Conservation (phyloP, 2,329 filamentous ascomycete species). For the Colletotrichum gigasporum region DNA sequence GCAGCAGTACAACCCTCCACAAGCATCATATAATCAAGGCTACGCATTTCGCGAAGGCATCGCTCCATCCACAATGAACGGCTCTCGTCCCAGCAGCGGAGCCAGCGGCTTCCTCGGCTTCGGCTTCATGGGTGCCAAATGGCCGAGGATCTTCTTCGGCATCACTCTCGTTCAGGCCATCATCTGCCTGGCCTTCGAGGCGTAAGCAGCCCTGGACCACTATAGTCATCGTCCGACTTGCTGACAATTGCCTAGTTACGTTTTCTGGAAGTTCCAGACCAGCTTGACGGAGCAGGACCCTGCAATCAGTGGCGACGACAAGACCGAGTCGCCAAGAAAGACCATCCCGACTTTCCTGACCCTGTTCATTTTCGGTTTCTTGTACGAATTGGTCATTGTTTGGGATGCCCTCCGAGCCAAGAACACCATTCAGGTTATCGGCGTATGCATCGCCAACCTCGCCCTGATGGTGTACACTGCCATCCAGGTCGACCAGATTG, state of each 20-base stretch:
- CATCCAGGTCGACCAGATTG: constrained; percentile 92
- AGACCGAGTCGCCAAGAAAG: constrained; percentile 64
- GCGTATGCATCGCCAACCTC: constrained; percentile 90
- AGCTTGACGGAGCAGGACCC: constrained; percentile 51
- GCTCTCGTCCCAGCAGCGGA: constrained; percentile 35
- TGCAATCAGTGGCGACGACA: constrained; percentile 49
- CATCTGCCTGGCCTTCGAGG: constrained; percentile 84
- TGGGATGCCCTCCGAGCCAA: constrained; percentile 95
- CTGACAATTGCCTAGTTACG: constrained; percentile 68
- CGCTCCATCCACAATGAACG: constrained; percentile 41
- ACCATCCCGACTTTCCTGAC: constrained; percentile 95
- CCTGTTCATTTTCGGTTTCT: constrained; percentile 95
- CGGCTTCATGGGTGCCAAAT: constrained; percentile 83
- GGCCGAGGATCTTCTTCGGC: constrained; percentile 88
- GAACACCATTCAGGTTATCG: constrained; percentile 98
- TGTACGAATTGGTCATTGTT: constrained; percentile 89
- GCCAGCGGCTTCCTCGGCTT: constrained; percentile 44
- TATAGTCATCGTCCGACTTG: not conserved
- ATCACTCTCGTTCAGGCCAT: constrained; percentile 80
- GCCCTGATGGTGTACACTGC: constrained; percentile 92
- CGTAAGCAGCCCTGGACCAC: constrained; percentile 63
- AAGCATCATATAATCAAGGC: constrained; percentile 38
- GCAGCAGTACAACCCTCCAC: constrained; percentile 31
- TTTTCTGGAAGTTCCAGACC: constrained; percentile 87
- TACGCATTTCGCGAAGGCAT: constrained; percentile 48